Conservation (phyloP, 2,329 filamentous ascomycete genomes). For the Curvularia hawaiiensis region DNA sequence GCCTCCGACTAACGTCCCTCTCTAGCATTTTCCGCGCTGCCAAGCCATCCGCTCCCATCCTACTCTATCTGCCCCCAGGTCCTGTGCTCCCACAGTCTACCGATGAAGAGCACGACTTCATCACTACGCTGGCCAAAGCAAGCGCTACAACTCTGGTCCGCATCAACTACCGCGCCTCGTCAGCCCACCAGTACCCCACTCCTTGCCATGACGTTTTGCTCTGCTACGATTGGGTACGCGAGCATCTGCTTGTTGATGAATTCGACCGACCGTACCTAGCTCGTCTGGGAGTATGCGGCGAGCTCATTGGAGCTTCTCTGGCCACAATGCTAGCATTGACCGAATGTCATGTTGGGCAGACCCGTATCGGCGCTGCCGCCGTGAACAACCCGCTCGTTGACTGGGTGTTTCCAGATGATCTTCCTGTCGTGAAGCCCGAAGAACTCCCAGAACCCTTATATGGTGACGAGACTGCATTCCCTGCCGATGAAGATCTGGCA, state of each 20-base stretch:
- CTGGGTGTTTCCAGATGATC: constrained; percentile 52
- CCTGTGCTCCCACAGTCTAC: constrained; percentile 37
- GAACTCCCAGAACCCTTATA: constrained; percentile 38
- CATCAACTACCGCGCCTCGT: constrained; percentile 53
- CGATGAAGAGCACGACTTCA: constrained; percentile 39
- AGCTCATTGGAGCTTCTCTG: constrained; percentile 55
- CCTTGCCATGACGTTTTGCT: constrained; percentile 55
- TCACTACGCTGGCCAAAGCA: constrained; percentile 43
- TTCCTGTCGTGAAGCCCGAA: constrained; percentile 26
- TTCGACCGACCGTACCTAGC: constrained; percentile 31
- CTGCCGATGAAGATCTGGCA: constrained; percentile 36
- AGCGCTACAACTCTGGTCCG: constrained; percentile 50
- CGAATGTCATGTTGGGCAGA: constrained; percentile 51
- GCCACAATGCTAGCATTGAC: constrained; percentile 57
- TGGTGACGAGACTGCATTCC: constrained; percentile 39
- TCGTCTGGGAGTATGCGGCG: constrained; percentile 53
- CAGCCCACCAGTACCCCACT: constrained; percentile 48
- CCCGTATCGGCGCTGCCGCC: constrained; percentile 52
- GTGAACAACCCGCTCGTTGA: constrained; percentile 56
- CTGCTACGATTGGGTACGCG: constrained; percentile 55
- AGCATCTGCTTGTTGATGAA: constrained; percentile 42
- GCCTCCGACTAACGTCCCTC: constrained; percentile 11
- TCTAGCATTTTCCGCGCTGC: constrained; percentile 44
- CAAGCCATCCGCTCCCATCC: constrained; percentile 35
- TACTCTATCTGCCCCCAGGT: constrained; percentile 53